Evolutionary conservation across 768 basidiomycete genomes (phyloP).

Genomic region (Dentipellis sp.): DNA sequence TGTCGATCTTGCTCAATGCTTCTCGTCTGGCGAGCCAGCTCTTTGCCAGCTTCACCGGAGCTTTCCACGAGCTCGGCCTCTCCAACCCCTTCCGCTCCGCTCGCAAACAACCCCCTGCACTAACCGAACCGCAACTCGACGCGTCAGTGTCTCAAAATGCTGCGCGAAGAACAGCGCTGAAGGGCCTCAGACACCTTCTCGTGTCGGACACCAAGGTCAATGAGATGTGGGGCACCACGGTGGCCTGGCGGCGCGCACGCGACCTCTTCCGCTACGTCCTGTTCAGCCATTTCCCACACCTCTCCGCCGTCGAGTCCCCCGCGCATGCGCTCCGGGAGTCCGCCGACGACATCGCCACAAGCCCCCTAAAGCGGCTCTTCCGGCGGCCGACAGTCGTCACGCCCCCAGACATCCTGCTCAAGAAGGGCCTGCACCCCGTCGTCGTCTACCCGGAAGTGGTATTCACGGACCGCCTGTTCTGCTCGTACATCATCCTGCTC

Average conservation of each 20-base stretch:
- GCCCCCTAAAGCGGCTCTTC: constrained; percentile 22
- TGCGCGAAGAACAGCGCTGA: constrained; percentile 20
- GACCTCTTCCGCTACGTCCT: constrained; percentile 47
- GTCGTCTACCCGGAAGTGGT: constrained; percentile 30
- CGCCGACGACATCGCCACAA: constrained; percentile 15
- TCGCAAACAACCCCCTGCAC: constrained; percentile 2
- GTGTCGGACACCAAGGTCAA: constrained; percentile 17
- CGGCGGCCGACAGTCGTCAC: neutral
- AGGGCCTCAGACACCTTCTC: constrained; percentile 21
- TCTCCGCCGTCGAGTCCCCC: constrained; percentile 27
- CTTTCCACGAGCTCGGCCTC: constrained; percentile 35
- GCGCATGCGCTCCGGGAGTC: constrained; percentile 25
- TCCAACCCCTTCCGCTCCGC: constrained; percentile 25
- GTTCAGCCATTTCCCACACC: constrained; percentile 45
- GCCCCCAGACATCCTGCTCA: constrained; percentile 3
- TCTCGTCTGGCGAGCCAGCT: constrained; percentile 43
- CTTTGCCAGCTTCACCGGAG: constrained; percentile 43
- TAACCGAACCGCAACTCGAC: constrained; percentile 1
- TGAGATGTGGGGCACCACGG: constrained; percentile 21
- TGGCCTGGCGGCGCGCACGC: constrained; percentile 39
- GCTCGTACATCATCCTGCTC: constrained; percentile 52
- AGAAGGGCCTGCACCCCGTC: constrained; percentile 8
- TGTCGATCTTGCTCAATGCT: constrained; percentile 52
- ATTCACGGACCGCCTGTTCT: constrained; percentile 44
- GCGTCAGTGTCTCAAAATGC: neutral